Base-by-base conservation (phyloP, 2,329 filamentous ascomycete genomes). In the Pochonia chlamydosporia region DNA sequence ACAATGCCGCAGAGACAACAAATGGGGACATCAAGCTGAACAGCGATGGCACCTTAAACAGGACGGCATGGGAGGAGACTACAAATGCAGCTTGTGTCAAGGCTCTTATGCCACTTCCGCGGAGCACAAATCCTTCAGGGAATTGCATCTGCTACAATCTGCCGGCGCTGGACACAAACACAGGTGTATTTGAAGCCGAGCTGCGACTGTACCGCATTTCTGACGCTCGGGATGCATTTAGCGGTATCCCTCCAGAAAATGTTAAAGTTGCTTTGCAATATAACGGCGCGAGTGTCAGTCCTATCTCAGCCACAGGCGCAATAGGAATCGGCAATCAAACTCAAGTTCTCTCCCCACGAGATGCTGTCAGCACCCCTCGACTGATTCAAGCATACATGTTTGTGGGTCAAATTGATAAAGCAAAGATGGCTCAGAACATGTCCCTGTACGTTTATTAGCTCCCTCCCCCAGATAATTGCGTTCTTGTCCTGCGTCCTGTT, bases 131-230 rank as follows among this genome's bases (percentile, higher is more conserved):
- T 55, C 85, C 86, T 5, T 85, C 86, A 9, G 89, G 89, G 43
- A 79, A 89, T 41, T 85, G 84, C 49, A 79, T 88, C 41, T 95
- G 89, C 75, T 93, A 92, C 70, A 95, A 93, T 62, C 66, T 95
- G 21, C 82, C 84, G 0, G 80, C 79, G 33, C 75, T 89, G 48
- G 78, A 92, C 67, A 80, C 78, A 56, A 65, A 65, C 4, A 82
- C 78, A 1, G 87, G 87, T 25, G 70, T 81, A 14, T 93, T 93
- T 62, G 79, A 87, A 64, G 87, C 87, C 25, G 88, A 93, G 61
- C 65, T 93, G 43, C 76, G 87, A 46, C 70, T 93, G 50, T 93
- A 82, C 68, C 82, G 84, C 63, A 68, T 91, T 40, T 82, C 81
- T 5, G 65, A 75, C 1, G 74, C 86, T 1, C 73, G 68, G 4